Evolutionary conservation across 164 flowering plant genomes (phyloP).

Genomic region (Saururus chinensis): DNA sequence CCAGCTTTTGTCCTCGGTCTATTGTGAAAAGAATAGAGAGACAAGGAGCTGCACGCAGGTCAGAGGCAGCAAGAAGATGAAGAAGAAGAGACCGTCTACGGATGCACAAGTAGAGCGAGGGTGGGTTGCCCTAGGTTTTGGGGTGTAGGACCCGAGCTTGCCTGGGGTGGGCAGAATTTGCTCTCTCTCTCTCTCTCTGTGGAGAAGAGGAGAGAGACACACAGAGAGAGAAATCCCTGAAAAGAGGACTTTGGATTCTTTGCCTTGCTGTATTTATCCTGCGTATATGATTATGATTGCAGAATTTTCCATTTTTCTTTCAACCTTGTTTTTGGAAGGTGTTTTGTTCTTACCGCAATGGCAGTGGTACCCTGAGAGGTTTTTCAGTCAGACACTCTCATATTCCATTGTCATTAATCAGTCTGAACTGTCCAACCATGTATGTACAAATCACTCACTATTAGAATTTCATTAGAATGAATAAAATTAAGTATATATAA

Average conservation of each 20-base stretch:
- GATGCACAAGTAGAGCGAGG: too few relatives aligned
- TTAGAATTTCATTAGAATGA: too few relatives aligned
- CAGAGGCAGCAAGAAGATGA: not conserved
- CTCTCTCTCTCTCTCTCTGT: constrained; percentile 1
- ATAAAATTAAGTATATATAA: too few relatives aligned
- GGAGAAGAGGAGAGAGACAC: not conserved
- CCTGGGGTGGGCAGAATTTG: constrained; percentile 11
- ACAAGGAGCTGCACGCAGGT: not conserved
- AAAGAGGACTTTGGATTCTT: constrained; percentile 8
- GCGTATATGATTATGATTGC: constrained; percentile 1
- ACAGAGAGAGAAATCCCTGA: not conserved
- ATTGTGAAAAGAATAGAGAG: not conserved
- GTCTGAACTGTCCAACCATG: too few relatives aligned
- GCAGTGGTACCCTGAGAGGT: too few relatives aligned
- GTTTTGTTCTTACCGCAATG: too few relatives aligned
- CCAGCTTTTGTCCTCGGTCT: not conserved
- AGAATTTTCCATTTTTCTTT: too few relatives aligned
- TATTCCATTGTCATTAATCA: too few relatives aligned
- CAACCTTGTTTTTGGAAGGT: too few relatives aligned
- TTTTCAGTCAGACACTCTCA: too few relatives aligned
- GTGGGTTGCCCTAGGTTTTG: constrained; percentile 1
- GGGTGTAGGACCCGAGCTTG: constrained; percentile 10
- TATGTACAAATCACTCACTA: too few relatives aligned
- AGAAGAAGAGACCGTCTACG: too few relatives aligned
- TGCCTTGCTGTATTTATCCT: constrained; percentile 10